phyloP scores from a whole-genome alignment of 2,329 filamentous ascomycete species.

The Ophiosphaerella narmari region DNA sequence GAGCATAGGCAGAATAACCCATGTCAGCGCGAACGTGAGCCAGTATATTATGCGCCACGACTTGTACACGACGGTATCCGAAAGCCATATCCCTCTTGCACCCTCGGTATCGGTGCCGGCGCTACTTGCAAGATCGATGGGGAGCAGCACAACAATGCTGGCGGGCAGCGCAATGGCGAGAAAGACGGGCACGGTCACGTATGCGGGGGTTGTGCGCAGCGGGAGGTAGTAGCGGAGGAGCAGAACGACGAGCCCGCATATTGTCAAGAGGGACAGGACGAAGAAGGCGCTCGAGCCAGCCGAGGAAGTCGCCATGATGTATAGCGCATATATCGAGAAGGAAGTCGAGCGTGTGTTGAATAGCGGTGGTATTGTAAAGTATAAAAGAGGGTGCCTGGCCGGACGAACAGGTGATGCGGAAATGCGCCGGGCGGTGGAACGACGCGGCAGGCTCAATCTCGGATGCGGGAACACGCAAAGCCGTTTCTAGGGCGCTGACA shows the following conservation, averaged over 20 bases:
- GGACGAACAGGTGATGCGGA: neutral
- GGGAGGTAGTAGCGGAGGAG: conserved; percentile 90
- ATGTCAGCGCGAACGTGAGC: conserved; percentile 93
- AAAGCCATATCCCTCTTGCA: conserved; percentile 84
- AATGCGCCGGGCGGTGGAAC: conserved; percentile 2
- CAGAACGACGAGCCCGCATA: conserved; percentile 78
- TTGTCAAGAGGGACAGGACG: conserved; percentile 69
- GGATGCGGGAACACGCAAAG: conserved; percentile 22
- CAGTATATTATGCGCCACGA: conserved; percentile 96
- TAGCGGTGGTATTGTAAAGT: no score
- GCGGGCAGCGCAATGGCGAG: conserved; percentile 92
- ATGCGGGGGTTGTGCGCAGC: conserved; percentile 85
- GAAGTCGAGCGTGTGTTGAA: conserved; percentile 5
- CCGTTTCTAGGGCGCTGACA: conserved; percentile 6
- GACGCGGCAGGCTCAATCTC: conserved; percentile 18
- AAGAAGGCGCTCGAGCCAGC: conserved; percentile 82
- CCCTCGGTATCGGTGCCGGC: conserved; percentile 72
- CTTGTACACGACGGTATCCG: conserved; percentile 75
- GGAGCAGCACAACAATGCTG: conserved; percentile 87
- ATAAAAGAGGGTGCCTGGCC: conserved; percentile 10
- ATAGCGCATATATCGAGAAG: conserved; percentile 23
- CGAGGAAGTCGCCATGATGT: conserved; percentile 60
- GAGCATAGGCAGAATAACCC: conserved; percentile 90
- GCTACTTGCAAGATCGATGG: conserved; percentile 91
- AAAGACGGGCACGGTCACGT: conserved; percentile 90